These are phyloP conservation scores for Zygotorulaspora mrakii DNA, from an alignment of 1,139 yeast species.

Conservation along the genomic window DNA sequence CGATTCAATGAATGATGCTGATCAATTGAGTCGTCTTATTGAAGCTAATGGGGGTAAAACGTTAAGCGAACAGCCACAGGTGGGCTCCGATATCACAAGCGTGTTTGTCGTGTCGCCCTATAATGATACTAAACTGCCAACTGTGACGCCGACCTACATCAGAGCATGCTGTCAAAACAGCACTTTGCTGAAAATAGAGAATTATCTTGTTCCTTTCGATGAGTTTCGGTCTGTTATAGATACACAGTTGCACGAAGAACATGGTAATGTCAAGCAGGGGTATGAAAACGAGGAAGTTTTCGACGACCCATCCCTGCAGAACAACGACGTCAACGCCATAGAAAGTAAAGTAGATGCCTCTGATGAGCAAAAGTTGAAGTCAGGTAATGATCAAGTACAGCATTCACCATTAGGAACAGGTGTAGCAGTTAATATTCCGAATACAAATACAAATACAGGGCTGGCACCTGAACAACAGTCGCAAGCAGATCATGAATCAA, in stretches of 20 bases:
- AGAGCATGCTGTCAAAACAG: conserved; percentile 27
- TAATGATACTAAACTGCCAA: conserved; percentile 30
- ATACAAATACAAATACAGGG: not conserved
- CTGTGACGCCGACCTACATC: conserved; percentile 32
- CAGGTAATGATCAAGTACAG: not conserved
- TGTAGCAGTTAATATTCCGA: conserved; percentile 1
- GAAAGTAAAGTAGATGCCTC: not conserved
- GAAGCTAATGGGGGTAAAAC: conserved; percentile 19
- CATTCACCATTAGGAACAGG: not conserved
- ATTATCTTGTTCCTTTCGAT: conserved; percentile 31
- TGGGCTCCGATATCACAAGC: conserved; percentile 4
- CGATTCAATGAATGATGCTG: conserved; percentile 11
- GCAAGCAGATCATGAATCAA: conserved; percentile 1
- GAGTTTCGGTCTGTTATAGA: conserved; percentile 27
- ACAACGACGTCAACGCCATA: not conserved
- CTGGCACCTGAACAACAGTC: conserved; percentile 3
- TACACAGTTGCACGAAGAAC: conserved; percentile 18
- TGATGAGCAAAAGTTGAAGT: not conserved
- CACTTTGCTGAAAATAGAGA: conserved; percentile 21
- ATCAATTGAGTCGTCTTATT: conserved; percentile 15
- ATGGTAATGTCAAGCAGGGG: conserved; percentile 3
- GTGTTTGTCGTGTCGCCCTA: conserved; percentile 32
- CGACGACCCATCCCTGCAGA: not conserved
- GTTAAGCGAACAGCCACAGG: conserved; percentile 17
- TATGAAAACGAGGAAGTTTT: not conserved